Evolutionary conservation across 306 rosid species (phyloP), one percentile per base, ranked within the genome.

Genomic region (Cicer bijugum): DNA sequence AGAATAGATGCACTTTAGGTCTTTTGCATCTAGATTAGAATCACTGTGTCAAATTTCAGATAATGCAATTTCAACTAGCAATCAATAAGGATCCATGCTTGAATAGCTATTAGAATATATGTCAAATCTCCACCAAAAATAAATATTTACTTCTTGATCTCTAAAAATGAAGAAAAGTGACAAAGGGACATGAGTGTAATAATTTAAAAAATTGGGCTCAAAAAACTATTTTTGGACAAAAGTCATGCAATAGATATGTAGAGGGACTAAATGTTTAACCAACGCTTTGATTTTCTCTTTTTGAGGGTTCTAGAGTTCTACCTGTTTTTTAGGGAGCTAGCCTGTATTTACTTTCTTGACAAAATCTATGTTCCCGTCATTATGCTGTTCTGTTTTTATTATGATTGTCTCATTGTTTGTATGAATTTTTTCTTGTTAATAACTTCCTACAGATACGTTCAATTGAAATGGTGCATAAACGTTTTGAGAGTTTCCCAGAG

Each of bases 381-480:
- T 47, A 23, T 14, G 17, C 12, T 45, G 45, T 9, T 47, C 23
- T 39, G n/a, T 80, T 59, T 45, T 70, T 45, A 50, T 45, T 20
- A 39, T 70, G 63, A 40, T 56, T 12, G 28, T 67, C 77, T 62
- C 11, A 37, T 28, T 66, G 61, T 56, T 72, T 69, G 55, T 67
- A 60, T 8, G 14, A 19, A 23, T 71, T 44, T 58, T 67, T 84
- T 67, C 33, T 33, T 78, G 47, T 51, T 75, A 55, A 78, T 76
- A 62, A 67, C 47, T 75, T 81, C 35, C 74, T 74, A 71, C 88
- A 94, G 99, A 94, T 94, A 83, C 99, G 99, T 53, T 88, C 97
- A 71, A 88, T 91, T 77, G 97, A 91, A 81, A 94, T 94, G 99
- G 91, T 94, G 76, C 97, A 94, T 62, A 94, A 88, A 72, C 99